These are phyloP conservation scores for Aspergillus cristatus DNA, from an alignment of 495 filamentous ascomycete species.

Conservation along the genomic window DNA sequence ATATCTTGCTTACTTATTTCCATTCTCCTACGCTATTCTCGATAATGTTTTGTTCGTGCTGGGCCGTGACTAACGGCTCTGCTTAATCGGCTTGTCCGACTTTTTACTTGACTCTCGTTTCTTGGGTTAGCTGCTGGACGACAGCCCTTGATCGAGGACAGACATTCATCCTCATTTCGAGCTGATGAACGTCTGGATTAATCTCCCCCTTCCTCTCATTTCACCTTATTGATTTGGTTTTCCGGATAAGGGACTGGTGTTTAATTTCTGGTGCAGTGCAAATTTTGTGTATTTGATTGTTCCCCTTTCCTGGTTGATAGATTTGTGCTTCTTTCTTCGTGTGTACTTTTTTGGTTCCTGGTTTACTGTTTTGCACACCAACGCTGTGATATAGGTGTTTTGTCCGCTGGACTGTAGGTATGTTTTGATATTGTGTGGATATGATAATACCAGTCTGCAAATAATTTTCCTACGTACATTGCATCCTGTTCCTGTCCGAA, in stretches of 20 bases:
- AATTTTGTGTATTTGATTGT: background rate
- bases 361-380: background rate
- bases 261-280: background rate
- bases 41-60: background rate
- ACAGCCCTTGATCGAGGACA: slow-evolving; percentile 2
- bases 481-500: too few species aligned
- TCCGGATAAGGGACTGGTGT: background rate
- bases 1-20: background rate
- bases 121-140: slow-evolving; percentile 8
- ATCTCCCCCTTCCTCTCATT: background rate
- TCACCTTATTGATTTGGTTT: too few species aligned
- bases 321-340: background rate
- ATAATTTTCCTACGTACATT: too few species aligned
- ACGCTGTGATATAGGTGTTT: background rate
- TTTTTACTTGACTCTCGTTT: background rate
- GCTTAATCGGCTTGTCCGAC: slow-evolving; percentile 1
- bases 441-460: background rate
- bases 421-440: background rate
- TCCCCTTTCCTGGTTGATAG: background rate
- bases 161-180: too few species aligned
- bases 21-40: background rate
- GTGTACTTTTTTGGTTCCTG: background rate
- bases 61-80: slow-evolving; percentile 1
- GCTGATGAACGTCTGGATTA: too few species aligned
- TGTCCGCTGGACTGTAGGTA: background rate